A percentile compares a stretch with the other conserved stretches of the same genome.
These are phyloP conservation scores for Eucalyptus victrix DNA, from an alignment of 345 rosid species.

Conservation along the genomic window DNA sequence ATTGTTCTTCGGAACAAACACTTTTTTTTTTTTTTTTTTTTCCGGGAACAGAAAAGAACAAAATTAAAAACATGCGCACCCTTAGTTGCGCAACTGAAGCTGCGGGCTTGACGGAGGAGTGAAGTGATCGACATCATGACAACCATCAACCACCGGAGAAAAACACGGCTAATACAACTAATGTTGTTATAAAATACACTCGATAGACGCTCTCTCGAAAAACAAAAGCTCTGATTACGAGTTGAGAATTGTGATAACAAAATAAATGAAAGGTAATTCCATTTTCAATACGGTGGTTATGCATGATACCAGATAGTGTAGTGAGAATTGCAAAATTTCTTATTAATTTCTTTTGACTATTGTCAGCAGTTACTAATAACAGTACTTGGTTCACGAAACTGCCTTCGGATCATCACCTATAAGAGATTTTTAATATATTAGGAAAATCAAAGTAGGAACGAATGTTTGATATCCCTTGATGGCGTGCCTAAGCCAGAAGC, in stretches of 20 bases:
- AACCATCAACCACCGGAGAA: not conserved
- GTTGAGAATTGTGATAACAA: not conserved
- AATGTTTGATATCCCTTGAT: not conserved
- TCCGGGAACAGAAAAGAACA: rapidly evolving
- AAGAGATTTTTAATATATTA: not conserved
- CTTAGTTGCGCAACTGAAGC: not conserved
- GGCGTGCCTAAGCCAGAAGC: not conserved
- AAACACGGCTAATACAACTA: not conserved
- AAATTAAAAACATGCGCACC: too few relatives aligned
- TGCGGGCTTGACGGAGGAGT: not conserved
- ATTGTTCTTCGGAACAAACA: too few relatives aligned
- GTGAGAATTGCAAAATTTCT: not conserved
- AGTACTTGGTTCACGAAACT: not conserved
- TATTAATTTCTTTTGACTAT: not conserved
- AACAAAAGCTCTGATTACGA: not conserved
- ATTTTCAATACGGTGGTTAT: not conserved
- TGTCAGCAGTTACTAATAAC: not conserved
- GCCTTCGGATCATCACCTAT: not conserved
- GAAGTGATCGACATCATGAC: not conserved
- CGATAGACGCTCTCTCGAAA: not conserved
- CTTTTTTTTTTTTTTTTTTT: too few relatives aligned
- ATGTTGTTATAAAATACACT: not conserved
- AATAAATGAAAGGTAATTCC: not conserved
- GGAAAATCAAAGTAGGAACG: not conserved
- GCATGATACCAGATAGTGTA: not conserved